Percentiles rank a stretch among this genome's conserved stretches.
These are phyloP conservation scores for Thalassiosira oceanica DNA, from an alignment of 352 stramenopile species.

Conservation along the genomic window DNA sequence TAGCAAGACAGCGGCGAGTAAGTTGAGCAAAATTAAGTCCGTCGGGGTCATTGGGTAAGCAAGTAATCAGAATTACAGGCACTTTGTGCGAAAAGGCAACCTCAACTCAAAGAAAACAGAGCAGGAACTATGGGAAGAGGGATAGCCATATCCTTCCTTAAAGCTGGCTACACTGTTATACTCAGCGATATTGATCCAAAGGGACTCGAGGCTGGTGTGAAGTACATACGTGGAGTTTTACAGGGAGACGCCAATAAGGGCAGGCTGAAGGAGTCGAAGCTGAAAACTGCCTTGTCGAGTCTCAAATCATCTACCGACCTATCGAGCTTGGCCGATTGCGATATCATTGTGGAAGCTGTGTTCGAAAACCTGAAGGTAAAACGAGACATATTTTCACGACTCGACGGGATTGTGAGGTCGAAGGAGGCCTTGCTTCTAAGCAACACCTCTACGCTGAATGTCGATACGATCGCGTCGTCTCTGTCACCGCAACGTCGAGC, in stretches of 20 bases:
- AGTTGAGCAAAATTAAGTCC: slow-evolving; percentile 19
- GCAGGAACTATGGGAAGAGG: slow-evolving; percentile 95
- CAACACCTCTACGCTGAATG: slow-evolving; percentile 86
- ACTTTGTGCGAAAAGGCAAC: too few species aligned
- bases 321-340: slow-evolving; percentile 81
- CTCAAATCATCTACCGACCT: slow-evolving; percentile 79
- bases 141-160: slow-evolving; percentile 93
- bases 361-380: slow-evolving; percentile 97
- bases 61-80: too few species aligned
- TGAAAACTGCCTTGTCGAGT: slow-evolving; percentile 80
- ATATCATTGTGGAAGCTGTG: slow-evolving; percentile 94
- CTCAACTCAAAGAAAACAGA: too few species aligned
- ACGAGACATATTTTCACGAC: slow-evolving; percentile 83
- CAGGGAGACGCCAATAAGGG: slow-evolving; percentile 87
- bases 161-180: slow-evolving; percentile 86
- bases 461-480: slow-evolving; percentile 82
- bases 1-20: slow-evolving; percentile 1
- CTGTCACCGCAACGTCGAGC: slow-evolving; percentile 44
- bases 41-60: slow-evolving; percentile 93
- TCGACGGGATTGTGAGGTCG: slow-evolving; percentile 72
- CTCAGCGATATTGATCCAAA: slow-evolving; percentile 83
- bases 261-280: slow-evolving; percentile 82
- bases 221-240: slow-evolving; percentile 84
- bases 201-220: slow-evolving; percentile 75
- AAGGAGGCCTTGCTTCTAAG: slow-evolving; percentile 76